Percentiles rank a stretch among this genome's conserved stretches.
Evolutionary conservation across 2,329 filamentous ascomycete genomes (phyloP).

Genomic region (Lasiodiplodia sp.): DNA sequence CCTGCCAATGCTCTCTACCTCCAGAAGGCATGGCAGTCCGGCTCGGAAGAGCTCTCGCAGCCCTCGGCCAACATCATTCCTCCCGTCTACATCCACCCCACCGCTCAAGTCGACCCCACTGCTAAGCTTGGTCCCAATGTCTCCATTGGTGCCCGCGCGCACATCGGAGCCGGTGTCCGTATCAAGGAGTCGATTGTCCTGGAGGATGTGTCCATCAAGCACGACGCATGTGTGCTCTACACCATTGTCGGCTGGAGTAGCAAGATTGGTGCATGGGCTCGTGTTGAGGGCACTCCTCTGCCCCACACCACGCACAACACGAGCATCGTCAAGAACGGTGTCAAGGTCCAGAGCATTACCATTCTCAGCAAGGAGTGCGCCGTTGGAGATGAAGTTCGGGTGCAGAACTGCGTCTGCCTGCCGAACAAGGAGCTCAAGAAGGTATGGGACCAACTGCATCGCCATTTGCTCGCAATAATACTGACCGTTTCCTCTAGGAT

Average conservation of each 20-base stretch:
- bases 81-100: slow-evolving; percentile 94
- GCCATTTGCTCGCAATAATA: not conserved
- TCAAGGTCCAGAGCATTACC: slow-evolving; percentile 98
- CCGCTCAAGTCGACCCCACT: slow-evolving; percentile 87
- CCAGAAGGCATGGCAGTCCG: slow-evolving; percentile 87
- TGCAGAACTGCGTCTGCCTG: slow-evolving; percentile 97
- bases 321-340: slow-evolving; percentile 94
- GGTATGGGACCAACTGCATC: slow-evolving; percentile 61
- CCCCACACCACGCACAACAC: slow-evolving; percentile 88
- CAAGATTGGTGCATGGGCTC: slow-evolving; percentile 95
- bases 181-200: slow-evolving; percentile 96
- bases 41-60: slow-evolving; percentile 80
- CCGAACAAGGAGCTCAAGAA: slow-evolving; percentile 98
- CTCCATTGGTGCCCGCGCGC: slow-evolving; percentile 87
- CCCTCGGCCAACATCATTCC: slow-evolving; percentile 88
- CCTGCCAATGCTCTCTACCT: slow-evolving; percentile 97
- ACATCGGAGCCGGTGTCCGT: slow-evolving; percentile 84
- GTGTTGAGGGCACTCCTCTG: slow-evolving; percentile 93
- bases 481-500: slow-evolving; percentile 63
- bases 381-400: slow-evolving; percentile 91
- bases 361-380: slow-evolving; percentile 96
- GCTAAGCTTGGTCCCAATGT: slow-evolving; percentile 98
- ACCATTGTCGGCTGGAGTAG: slow-evolving; percentile 97
- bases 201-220: slow-evolving; percentile 94
- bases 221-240: slow-evolving; percentile 94